These are phyloP conservation scores for Plasmodium sp. DNA, from an alignment of 169 alveolate species.

Conservation along the genomic window DNA sequence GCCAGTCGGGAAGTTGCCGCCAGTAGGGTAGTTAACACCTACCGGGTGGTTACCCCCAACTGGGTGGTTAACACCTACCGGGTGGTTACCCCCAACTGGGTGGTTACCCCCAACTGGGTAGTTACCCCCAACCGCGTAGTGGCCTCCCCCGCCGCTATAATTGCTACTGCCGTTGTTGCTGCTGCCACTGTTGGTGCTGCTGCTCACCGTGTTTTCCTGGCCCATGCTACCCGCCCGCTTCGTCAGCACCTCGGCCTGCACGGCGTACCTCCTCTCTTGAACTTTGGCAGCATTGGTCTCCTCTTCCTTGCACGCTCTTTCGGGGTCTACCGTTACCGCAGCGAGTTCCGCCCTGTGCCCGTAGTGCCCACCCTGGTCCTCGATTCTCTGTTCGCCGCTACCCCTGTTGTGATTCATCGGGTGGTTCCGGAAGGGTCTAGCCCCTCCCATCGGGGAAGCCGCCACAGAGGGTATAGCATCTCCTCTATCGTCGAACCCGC, in stretches of 20 bases:
- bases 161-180: not conserved
- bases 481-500: not conserved
- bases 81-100: too few relatives aligned
- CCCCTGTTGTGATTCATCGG: not conserved
- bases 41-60: too few relatives aligned
- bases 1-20: not conserved
- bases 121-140: not conserved
- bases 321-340: not conserved
- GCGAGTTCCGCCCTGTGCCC: not conserved
- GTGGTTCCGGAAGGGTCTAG: not conserved
- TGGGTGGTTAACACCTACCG: too few relatives aligned
- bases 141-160: not conserved
- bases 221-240: not conserved
- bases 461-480: not conserved
- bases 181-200: constrained; percentile 6
- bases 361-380: not conserved
- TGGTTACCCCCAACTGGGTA: not conserved
- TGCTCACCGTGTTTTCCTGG: not conserved
- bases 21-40: not conserved
- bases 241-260: not conserved
- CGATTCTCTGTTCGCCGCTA: not conserved
- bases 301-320: not conserved
- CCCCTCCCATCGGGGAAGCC: not conserved
- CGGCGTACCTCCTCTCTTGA: not conserved
- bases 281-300: not conserved